Evolutionary conservation across 805 yeast genomes (phyloP).

Genomic region (Candida corydali): DNA sequence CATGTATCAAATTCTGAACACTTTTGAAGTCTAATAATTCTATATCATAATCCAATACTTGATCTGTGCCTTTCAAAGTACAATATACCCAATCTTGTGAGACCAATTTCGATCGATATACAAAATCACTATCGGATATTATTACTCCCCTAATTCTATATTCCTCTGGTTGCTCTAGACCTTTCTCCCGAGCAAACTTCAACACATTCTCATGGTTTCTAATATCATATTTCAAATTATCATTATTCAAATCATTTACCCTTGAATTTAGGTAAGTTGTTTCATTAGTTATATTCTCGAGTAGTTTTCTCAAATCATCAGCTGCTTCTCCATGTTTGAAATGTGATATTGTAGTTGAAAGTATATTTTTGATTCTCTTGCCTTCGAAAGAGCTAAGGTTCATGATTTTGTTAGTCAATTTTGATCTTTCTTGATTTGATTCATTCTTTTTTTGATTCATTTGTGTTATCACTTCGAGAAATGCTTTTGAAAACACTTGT

Average conservation of each 20-base stretch:
- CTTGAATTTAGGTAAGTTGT: constrained; percentile 14
- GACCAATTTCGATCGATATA: constrained; percentile 15
- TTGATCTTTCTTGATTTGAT: constrained; percentile 14
- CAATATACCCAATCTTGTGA: constrained; percentile 20
- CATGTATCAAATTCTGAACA: constrained; percentile 14
- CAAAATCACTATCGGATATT: constrained; percentile 26
- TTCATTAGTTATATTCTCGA: constrained; percentile 15
- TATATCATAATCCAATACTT: constrained; percentile 14
- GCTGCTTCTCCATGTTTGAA: constrained; percentile 13
- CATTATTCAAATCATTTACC: constrained; percentile 16
- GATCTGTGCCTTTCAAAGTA: constrained; percentile 9
- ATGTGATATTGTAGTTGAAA: constrained; percentile 19
- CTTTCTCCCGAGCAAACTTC: constrained; percentile 6
- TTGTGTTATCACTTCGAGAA: constrained; percentile 16
- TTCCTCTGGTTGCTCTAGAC: constrained; percentile 12
- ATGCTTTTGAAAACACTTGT: constrained; percentile 25
- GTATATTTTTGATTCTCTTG: constrained; percentile 25
- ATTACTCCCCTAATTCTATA: constrained; percentile 29
- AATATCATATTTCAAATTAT: constrained; percentile 16
- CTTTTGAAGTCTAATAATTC: constrained; percentile 18
- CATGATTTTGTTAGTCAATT: constrained; percentile 24
- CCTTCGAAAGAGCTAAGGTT: constrained; percentile 36
- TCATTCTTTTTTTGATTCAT: constrained; percentile 16
- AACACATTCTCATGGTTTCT: constrained; percentile 17
- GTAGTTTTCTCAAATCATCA: constrained; percentile 16